Conservation (phyloP, 257 asterid genomes). For the Craterostigma plantagineum region DNA sequence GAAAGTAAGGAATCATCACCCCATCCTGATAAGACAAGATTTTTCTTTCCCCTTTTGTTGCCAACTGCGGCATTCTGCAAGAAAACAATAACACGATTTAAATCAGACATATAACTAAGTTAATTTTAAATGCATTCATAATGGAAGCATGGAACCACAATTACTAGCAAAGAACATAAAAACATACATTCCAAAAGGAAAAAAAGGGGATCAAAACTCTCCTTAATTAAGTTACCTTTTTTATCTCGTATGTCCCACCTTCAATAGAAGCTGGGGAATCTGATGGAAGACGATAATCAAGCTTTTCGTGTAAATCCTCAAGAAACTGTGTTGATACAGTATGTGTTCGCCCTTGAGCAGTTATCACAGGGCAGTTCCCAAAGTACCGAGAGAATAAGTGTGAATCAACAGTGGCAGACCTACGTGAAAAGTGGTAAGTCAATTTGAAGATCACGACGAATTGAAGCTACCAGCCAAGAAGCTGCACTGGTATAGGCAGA, state of each 20-base stretch:
- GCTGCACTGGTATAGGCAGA: conserved; percentile 7
- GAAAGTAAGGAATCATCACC: conserved; percentile 85
- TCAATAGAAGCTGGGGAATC: conserved; percentile 75
- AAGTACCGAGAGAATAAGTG: conserved; percentile 75
- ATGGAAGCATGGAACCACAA: no score
- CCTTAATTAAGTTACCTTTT: conserved; percentile 37
- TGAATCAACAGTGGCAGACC: conserved; percentile 99
- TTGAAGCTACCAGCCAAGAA: conserved; percentile 10
- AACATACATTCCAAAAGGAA: conserved; percentile 2
- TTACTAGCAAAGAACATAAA: background rate
- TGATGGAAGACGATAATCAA: conserved; percentile 70
- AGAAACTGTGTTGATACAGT: conserved; percentile 76
- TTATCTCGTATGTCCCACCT: conserved; percentile 26
- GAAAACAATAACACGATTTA: conserved; percentile 3
- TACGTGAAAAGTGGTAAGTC: conserved; percentile 15
- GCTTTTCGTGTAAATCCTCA: conserved; percentile 72
- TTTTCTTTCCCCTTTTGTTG: conserved; percentile 76
- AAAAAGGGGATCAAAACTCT: no score
- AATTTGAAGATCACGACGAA: background rate
- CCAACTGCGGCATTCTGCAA: conserved; percentile 72
- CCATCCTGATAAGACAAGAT: conserved; percentile 84
- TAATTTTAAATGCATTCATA: no score
- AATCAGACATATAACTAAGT: no score
- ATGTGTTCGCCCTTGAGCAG: conserved; percentile 90
- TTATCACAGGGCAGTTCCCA: conserved; percentile 82